Base-by-base conservation (phyloP, 208 protist genomes). In the Plasmodiophora brassicae region DNA sequence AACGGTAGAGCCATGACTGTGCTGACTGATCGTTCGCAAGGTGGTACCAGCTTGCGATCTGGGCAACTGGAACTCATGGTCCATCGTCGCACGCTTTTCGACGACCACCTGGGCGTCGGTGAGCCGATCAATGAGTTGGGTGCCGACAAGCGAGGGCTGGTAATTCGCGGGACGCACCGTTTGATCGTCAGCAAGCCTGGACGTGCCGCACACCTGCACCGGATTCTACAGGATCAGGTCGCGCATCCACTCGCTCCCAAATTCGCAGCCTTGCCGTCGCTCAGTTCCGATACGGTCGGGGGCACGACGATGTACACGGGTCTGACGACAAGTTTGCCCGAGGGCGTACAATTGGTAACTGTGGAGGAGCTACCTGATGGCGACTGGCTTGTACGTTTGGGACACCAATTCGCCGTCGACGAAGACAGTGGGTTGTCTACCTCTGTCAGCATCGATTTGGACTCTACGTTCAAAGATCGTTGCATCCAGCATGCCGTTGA, bases 21-120 rank as follows among this genome's bases (percentile, higher is more conserved):
- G 5, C n/a, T 78, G n/a, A 78, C 65, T 38, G 65, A 78, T 32
- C 5, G 65, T 14, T 78, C 84, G 5, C 84, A 86, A 71, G 84
- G 84, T 28, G 84, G 45, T 5, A 38, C 84, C 50, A 86, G 84
- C n/a, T 44, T 86, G 5, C 14, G 44, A n/a, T 71, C 46, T 8
- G 84, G 84, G 10, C 46, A 86, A 57, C 20, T 86, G 5, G 84
- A 86, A n/a, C 10, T 86, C 14, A 86, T 86, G 84, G 45, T 86
- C 36, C 84, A 86, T 57, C 5, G 84, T 14, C 84, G 84, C 36
- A 5, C 20, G 5, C 50, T 86, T 14, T 35, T 38, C n/a, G 84
- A 86, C 43, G 84, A 86, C 28, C 46, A 65, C 1, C 45, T 53
- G 20, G 84, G 84, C 14, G 84, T 86, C n/a, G 28, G 84, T 71